Base-by-base conservation (phyloP, 495 filamentous ascomycete genomes). In the Corynascus novoguineensis region DNA sequence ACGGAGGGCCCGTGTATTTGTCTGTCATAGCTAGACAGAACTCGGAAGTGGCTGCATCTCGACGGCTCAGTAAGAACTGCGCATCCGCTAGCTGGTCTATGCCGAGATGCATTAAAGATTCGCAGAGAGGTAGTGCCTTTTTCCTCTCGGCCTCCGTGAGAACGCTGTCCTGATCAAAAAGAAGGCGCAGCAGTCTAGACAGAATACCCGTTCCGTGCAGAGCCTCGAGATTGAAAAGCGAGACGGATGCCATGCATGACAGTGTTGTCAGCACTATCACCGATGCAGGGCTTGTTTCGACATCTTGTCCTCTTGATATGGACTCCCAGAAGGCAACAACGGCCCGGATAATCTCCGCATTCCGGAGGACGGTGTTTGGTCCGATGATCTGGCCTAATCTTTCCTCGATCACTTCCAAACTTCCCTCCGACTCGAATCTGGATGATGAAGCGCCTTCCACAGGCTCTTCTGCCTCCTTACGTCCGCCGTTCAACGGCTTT, bases 161-260 rank as follows among this genome's bases (percentile, higher is more conserved):
- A 42, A 64, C 62, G 24, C 71, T 68, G 44, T 81, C 58, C 21
- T 63, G 46, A 41, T 71, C 77, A 63, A 92, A 87, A 45, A 89
- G 68, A 44, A 84, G 61, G n/a, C 79, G 81, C 5, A 97, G 71
- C 45, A 95, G 81, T 24, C 80, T 79, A 34, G 82, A 87, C 27
- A 96, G 70, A 50, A 91, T 79, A 7, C 86, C 87, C 21, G 89
- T 90, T 46, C 82, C 75, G 72, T 96, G 90, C 47, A 96, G 72
- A 50, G 85, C 84, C 50, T 83, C 78, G 40, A 90, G 74, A 69
- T 96, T 97, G 68, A 81, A 79, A 51, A 83, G 81, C 12, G 89
- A 95, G 34, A 82, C 69, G 15, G 71, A 73, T 25, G 73, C 73
- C 35, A 83, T 75, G 40, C 77, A 75, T 6, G 70, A 61, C 27